These are phyloP conservation scores for Neurospora sp. DNA, from an alignment of 2,329 filamentous ascomycete genomes.

Conservation along the genomic window DNA sequence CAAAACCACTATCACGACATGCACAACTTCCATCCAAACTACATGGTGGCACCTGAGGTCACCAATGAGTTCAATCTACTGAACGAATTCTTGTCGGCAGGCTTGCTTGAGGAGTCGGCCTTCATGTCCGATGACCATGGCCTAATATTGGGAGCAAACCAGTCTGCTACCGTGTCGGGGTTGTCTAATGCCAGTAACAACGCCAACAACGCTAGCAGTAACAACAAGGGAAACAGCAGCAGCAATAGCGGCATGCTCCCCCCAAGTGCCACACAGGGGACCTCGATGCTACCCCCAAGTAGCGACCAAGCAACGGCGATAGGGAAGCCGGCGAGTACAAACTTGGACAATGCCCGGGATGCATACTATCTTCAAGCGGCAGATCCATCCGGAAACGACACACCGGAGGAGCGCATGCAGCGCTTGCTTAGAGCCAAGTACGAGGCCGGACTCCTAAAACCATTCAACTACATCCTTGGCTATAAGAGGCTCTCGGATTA, in stretches of 20 bases:
- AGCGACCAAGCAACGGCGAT: slow-evolving; percentile 43
- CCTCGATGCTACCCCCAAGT: slow-evolving; percentile 39
- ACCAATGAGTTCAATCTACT: slow-evolving; percentile 94
- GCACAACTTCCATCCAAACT: slow-evolving; percentile 86
- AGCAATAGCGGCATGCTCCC: slow-evolving; percentile 24
- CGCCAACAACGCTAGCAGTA: slow-evolving; percentile 22
- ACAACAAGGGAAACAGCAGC: slow-evolving; percentile 23
- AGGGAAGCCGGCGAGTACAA: slow-evolving; percentile 49
- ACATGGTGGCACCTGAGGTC: slow-evolving; percentile 87
- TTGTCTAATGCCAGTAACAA: slow-evolving; percentile 34
- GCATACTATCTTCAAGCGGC: slow-evolving; percentile 89
- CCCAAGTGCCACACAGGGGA: slow-evolving; percentile 26
- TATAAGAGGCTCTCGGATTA: slow-evolving; percentile 85
- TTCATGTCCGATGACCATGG: slow-evolving; percentile 58
- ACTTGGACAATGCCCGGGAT: slow-evolving; percentile 65
- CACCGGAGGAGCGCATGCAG: slow-evolving; percentile 90
- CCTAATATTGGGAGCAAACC: slow-evolving; percentile 29
- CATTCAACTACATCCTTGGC: slow-evolving; percentile 97
- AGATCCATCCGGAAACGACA: slow-evolving; percentile 76
- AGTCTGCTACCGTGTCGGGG: slow-evolving; percentile 38
- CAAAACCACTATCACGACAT: slow-evolving; percentile 88
- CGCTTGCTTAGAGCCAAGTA: slow-evolving; percentile 91
- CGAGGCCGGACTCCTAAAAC: slow-evolving; percentile 85
- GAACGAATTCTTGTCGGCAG: slow-evolving; percentile 92
- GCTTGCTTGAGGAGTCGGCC: slow-evolving; percentile 73